Percentiles rank a stretch among this genome's conserved stretches.
phyloP scores from a whole-genome alignment of 2,329 filamentous ascomycete genomes.

The Tolypocladium amazonense region DNA sequence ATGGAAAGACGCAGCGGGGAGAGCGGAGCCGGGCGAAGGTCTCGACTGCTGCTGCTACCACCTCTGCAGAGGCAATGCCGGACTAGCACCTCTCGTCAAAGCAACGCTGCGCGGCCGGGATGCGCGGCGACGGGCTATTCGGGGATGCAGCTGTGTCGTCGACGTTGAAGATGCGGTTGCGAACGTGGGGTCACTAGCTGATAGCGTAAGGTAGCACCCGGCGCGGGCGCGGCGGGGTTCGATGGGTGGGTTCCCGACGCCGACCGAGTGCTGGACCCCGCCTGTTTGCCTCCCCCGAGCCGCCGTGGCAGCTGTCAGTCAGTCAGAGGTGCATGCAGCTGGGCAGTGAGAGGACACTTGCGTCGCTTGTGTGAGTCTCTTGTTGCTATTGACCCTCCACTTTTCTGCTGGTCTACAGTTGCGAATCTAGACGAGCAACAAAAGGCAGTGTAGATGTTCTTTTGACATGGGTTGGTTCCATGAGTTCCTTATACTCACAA shows the following conservation, averaged over 20 bases:
- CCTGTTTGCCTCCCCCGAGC: too few relatives aligned
- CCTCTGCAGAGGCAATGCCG: not conserved
- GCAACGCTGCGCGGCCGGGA: not conserved
- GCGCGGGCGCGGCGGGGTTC: not conserved
- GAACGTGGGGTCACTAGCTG: not conserved
- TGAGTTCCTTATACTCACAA: too few relatives aligned
- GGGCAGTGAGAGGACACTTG: too few relatives aligned
- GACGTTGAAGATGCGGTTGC: not conserved
- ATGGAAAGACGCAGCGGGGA: not conserved
- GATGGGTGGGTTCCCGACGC: not conserved
- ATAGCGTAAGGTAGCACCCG: not conserved
- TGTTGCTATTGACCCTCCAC: too few relatives aligned
- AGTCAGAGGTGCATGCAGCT: too few relatives aligned
- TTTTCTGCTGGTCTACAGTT: too few relatives aligned
- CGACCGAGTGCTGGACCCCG: not conserved
- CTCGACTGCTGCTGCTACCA: not conserved
- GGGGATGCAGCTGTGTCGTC: not conserved
- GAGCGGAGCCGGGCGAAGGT: not conserved
- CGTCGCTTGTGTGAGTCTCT: too few relatives aligned
- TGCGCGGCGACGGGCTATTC: not conserved
- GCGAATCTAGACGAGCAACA: too few relatives aligned
- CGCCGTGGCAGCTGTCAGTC: too few relatives aligned
- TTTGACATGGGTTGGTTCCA: too few relatives aligned
- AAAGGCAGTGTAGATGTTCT: too few relatives aligned
- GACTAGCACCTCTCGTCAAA: not conserved